phyloP scores from a whole-genome alignment of 2,329 filamentous ascomycete species.

The Fusarium sp. region DNA sequence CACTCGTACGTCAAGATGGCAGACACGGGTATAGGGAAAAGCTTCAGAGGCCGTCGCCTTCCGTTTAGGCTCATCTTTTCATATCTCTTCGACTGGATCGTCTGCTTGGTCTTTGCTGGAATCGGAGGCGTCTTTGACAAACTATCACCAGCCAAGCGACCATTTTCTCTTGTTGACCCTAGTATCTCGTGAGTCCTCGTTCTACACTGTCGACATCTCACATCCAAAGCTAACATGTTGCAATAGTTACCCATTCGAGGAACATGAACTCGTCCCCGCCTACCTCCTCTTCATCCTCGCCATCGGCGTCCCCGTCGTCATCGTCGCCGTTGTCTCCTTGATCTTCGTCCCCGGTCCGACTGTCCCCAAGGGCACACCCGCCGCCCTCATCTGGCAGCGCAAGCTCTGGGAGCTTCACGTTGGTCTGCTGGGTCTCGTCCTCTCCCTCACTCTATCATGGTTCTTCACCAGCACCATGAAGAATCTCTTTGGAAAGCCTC shows the following conservation, averaged over 20 bases:
- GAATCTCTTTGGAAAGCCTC: slow-evolving; percentile 75
- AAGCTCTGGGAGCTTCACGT: slow-evolving; percentile 93
- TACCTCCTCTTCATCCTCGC: slow-evolving; percentile 73
- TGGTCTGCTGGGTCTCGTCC: slow-evolving; percentile 83
- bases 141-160: slow-evolving; percentile 73
- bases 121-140: slow-evolving; percentile 70
- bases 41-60: slow-evolving; percentile 39
- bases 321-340: slow-evolving; percentile 77
- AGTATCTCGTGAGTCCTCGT: slow-evolving; percentile 73
- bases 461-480: slow-evolving; percentile 90
- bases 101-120: slow-evolving; percentile 69
- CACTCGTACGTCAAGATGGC: slow-evolving; percentile 43
- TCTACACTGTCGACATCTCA: not conserved
- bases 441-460: slow-evolving; percentile 78
- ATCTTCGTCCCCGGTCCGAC: slow-evolving; percentile 79
- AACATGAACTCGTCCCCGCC: slow-evolving; percentile 78
- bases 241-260: slow-evolving; percentile 74
- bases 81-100: slow-evolving; percentile 80
- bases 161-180: slow-evolving; percentile 78
- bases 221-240: slow-evolving; percentile 8
- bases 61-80: slow-evolving; percentile 63
- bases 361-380: slow-evolving; percentile 71
- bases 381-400: slow-evolving; percentile 76
- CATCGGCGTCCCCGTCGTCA: slow-evolving; percentile 71
- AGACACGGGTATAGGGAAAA: slow-evolving; percentile 35